Conservation (phyloP, 1,284 basidiomycete species). For the Cystobasidium sp. region DNA sequence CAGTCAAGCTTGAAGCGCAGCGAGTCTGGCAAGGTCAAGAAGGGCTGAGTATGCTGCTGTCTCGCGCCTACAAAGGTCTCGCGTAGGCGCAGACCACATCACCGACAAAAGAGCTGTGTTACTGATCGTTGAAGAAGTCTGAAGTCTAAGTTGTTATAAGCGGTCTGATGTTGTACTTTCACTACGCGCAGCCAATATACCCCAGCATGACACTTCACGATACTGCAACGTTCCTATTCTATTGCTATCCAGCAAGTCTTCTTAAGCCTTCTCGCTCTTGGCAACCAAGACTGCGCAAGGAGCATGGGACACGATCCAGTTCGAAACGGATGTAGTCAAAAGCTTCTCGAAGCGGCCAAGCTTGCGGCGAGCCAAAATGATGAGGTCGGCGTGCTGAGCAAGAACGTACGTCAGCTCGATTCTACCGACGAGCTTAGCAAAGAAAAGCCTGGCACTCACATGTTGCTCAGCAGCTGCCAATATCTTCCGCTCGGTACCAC, state of each 20-base stretch:
- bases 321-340: conserved; percentile 28
- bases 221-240: too few relatives aligned
- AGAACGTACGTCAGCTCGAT: not conserved
- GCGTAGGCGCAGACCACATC: too few relatives aligned
- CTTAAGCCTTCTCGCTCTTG: conserved; percentile 10
- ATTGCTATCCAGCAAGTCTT: not conserved
- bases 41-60: too few relatives aligned
- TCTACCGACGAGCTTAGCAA: not conserved
- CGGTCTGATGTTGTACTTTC: conserved; percentile 14
- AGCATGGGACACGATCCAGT: conserved; percentile 34
- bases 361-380: conserved; percentile 35
- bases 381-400: conserved; percentile 27
- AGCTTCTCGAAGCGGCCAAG: conserved; percentile 36
- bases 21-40: not conserved
- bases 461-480: conserved; percentile 36
- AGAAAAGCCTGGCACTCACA: conserved; percentile 8
- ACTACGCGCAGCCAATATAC: not conserved
- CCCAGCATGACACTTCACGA: not conserved
- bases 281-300: conserved; percentile 32
- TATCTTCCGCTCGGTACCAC: conserved; percentile 38
- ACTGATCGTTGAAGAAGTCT: not conserved
- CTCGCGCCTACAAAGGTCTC: too few relatives aligned
- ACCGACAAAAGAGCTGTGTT: too few relatives aligned
- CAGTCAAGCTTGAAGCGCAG: not conserved
- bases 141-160: conserved; percentile 2